Conservation (phyloP, 805 yeast species). For the Metschnikowia rubicola region DNA sequence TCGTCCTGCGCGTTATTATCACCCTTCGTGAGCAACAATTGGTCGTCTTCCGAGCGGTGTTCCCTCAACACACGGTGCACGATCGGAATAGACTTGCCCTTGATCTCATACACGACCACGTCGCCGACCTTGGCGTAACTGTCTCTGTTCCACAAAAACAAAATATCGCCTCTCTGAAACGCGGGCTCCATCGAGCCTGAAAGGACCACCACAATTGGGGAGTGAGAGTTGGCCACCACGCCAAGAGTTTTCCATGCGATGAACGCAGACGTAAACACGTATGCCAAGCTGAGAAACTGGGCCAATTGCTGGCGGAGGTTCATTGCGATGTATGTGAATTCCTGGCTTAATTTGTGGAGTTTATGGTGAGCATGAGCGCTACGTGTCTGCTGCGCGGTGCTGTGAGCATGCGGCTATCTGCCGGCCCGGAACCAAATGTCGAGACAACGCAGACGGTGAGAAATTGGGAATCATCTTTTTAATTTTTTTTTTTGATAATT, state of each 20-base stretch:
- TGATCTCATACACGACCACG: conserved; percentile 85
- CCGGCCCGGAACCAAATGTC: too few relatives aligned
- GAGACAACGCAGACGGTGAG: too few relatives aligned
- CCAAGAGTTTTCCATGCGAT: conserved; percentile 87
- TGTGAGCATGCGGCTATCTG: background rate
- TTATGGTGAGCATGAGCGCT: background rate
- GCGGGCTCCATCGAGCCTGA: conserved; percentile 99
- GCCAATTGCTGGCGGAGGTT: conserved; percentile 56
- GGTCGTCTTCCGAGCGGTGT: conserved; percentile 59
- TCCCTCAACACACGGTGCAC: conserved; percentile 92
- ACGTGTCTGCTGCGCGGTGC: conserved; percentile 2
- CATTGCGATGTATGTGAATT: conserved; percentile 25
- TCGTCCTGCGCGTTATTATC: conserved; percentile 95
- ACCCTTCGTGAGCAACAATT: conserved; percentile 86
- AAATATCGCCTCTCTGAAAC: conserved; percentile 93
- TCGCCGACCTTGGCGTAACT: conserved; percentile 74
- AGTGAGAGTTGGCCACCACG: conserved; percentile 72
- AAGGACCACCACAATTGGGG: conserved; percentile 94
- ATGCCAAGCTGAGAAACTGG: conserved; percentile 69
- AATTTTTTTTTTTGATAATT: too few relatives aligned
- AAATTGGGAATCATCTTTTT: too few relatives aligned
- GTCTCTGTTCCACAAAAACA: conserved; percentile 87
- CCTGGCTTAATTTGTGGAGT: background rate
- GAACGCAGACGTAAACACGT: conserved; percentile 83
- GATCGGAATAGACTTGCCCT: conserved; percentile 82